Conservation (phyloP, 768 basidiomycete species). For the Mycena latifolia region DNA sequence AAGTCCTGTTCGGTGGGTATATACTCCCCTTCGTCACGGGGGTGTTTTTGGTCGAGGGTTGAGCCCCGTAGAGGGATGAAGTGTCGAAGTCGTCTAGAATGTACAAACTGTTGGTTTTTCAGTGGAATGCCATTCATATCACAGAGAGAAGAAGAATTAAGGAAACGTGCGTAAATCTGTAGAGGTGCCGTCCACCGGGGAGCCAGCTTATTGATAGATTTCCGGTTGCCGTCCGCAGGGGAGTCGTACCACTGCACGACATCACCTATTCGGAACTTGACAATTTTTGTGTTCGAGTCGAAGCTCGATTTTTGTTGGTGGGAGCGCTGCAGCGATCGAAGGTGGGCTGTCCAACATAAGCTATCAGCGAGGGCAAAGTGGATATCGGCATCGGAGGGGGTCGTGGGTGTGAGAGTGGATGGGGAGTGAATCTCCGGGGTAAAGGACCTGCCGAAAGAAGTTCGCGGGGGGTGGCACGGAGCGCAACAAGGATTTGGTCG, state of each 20-base stretch:
- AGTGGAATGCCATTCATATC: constrained; percentile 33
- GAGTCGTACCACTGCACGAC: constrained; percentile 41
- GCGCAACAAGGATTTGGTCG: constrained; percentile 38
- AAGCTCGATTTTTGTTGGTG: constrained; percentile 37
- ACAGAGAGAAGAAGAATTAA: constrained; percentile 41
- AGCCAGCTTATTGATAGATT: constrained; percentile 44
- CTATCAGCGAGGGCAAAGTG: too few species aligned
- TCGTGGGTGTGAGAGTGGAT: too few species aligned
- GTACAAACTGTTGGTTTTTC: constrained; percentile 28
- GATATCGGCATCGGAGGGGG: too few species aligned
- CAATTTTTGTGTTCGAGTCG: constrained; percentile 29
- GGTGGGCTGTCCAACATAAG: too few species aligned
- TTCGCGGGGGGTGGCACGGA: constrained; percentile 40
- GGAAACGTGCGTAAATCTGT: constrained; percentile 18
- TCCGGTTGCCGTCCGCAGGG: constrained; percentile 26
- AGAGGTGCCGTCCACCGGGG: constrained; percentile 45
- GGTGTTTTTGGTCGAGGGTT: constrained; percentile 32
- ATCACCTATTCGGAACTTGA: constrained; percentile 38
- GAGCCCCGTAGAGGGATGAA: constrained; percentile 39
- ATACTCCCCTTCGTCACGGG: too few species aligned
- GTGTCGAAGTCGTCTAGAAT: constrained; percentile 28
- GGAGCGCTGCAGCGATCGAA: constrained; percentile 31
- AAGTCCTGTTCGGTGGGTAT: constrained; percentile 20
- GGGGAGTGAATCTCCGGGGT: too few species aligned
- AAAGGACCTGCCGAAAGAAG: constrained; percentile 47